These are phyloP conservation scores for Mycena sp. DNA, from an alignment of 1,284 basidiomycete genomes.

Conservation along the genomic window DNA sequence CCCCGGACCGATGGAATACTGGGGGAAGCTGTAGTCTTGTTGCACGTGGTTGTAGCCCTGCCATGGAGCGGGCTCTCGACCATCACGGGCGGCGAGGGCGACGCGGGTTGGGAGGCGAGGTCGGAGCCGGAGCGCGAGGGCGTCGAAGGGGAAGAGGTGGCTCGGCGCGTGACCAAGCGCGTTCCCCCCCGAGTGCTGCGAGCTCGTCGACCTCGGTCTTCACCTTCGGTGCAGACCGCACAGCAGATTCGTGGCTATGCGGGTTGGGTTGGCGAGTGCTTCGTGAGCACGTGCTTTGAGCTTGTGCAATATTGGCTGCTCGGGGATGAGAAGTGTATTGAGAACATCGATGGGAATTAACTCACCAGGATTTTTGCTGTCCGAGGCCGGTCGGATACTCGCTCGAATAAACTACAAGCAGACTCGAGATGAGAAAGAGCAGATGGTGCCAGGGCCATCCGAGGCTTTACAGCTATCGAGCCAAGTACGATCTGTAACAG, in stretches of 20 bases:
- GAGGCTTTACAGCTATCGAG: constrained; percentile 69
- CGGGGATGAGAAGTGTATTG: neutral
- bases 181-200: constrained; percentile 69
- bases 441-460: constrained; percentile 68
- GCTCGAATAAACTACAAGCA: constrained; percentile 64
- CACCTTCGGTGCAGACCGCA: constrained; percentile 46
- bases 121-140: constrained; percentile 51
- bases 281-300: constrained; percentile 60
- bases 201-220: constrained; percentile 69
- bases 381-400: constrained; percentile 59
- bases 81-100: constrained; percentile 34
- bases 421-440: constrained; percentile 71
- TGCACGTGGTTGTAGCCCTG: constrained; percentile 41
- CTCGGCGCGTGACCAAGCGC: constrained; percentile 63
- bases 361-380: constrained; percentile 69
- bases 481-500: constrained; percentile 68
- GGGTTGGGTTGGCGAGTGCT: constrained; percentile 38
- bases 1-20: constrained; percentile 13
- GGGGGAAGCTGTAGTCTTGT: constrained; percentile 27
- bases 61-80: constrained; percentile 39
- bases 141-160: constrained; percentile 54
- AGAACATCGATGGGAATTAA: neutral
- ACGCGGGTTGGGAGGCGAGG: constrained; percentile 47
- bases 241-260: constrained; percentile 33
- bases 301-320: constrained; percentile 68